Evolutionary conservation across 208 protist genomes (phyloP).

Genomic region (Strigomonas culicis): DNA sequence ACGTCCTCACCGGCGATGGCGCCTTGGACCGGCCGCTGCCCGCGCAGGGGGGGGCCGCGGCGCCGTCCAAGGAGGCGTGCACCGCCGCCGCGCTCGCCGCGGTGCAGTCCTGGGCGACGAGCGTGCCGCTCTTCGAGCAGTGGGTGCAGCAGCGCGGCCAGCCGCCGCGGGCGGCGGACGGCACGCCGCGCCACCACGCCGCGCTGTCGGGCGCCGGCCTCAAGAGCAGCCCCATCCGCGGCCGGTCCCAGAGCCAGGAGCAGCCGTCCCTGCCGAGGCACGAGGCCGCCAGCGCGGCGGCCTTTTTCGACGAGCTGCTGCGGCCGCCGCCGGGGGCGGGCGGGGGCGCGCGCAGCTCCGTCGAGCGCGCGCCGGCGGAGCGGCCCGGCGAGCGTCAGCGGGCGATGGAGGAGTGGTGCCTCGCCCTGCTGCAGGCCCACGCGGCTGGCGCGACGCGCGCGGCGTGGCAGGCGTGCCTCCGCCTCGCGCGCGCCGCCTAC

Average conservation of each 20-base stretch:
- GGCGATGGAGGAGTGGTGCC: neutral
- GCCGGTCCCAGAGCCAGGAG: no score
- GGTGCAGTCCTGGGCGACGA: no score
- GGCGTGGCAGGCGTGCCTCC: neutral
- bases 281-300: no score
- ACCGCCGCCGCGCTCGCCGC: no score
- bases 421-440: conserved; percentile 14
- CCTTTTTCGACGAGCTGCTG: neutral
- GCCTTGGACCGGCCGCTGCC: neutral
- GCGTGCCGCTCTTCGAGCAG: no score
- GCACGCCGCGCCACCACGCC: no score
- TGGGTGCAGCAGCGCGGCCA: no score
- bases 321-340: no score
- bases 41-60: neutral
- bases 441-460: neutral
- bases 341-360: neutral
- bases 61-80: neutral
- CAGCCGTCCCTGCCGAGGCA: no score
- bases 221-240: no score
- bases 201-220: no score
- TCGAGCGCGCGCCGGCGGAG: conserved; percentile 5
- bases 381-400: conserved; percentile 15
- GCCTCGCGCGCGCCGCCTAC: neutral
- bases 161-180: no score
- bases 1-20: conserved; percentile 2